Base-by-base conservation (phyloP, 352 stramenopile genomes). In the Plasmopara halstedii region DNA sequence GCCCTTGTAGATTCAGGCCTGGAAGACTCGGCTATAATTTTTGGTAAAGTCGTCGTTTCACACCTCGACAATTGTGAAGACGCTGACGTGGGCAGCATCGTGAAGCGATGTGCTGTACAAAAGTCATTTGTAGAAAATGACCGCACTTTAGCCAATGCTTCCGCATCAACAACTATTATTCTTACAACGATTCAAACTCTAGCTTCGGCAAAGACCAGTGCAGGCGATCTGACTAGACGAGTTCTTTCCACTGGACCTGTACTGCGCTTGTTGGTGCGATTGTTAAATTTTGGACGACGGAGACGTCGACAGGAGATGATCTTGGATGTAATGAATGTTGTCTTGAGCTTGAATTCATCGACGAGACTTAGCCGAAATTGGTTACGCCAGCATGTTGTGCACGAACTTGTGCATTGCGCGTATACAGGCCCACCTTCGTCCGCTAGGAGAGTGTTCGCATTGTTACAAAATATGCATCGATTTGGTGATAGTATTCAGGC, bases 341-440 rank as follows among this genome's bases (percentile, higher is more conserved):
- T 72, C 8, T 37, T 73, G 20, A 46, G 29, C 21, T 46, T 35
- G 6, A 67, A 59, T 22, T 46, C 53, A 11, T 45, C 42, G 4
- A 18, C 34, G 13, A 47, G 51, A 39, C 11, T 42, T 2, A 50
- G 57, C 29, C 18, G 36, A n/a, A 56, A 75, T 33, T 83, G 67
- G 70, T 21, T 48, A 42, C 57, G 66, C 2, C 70, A 72, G 21
- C 65, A 73, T 42, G 49, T 76, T 26, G 55, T 80, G 6, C 56
- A 72, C 21, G 64, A 83, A 21, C 44, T 83, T 18, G 46, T 83
- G 14, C 35, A 53, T 19, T 78, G 57, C 8, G 68, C 66, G 7
- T 80, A 83, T 42, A 56, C 22, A 4, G 47, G 42, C 2, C 47
- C 53, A 17, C 34, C 53, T 0, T 53, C 36, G 6, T 53, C 49